Base-by-base conservation (phyloP, 371 early-diverging fungal genomes). In the Basidiobolus meristosporus region DNA sequence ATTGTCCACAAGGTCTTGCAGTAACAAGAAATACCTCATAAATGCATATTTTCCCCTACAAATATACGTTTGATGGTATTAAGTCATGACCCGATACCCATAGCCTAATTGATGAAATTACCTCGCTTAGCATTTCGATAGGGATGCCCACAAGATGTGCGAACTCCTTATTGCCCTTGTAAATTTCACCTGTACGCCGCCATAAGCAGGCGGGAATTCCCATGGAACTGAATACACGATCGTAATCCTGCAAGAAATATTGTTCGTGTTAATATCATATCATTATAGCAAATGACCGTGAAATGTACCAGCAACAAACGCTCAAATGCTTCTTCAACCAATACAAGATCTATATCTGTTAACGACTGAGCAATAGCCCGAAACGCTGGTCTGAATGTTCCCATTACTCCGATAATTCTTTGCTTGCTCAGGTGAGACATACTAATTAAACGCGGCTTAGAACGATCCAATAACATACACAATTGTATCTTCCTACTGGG, bases 111-210 rank as follows among this genome's bases (percentile, higher is more conserved):
- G 58, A 21, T 82, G 76, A 31, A 78, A 57, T n/a, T n/a, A n/a
- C n/a, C n/a, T n/a, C n/a, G n/a, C n/a, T n/a, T n/a, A n/a, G n/a
- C n/a, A n/a, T n/a, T n/a, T n/a, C n/a, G n/a, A n/a, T n/a, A 2
- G 84, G 77, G 12, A 84, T 70, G 37, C 79, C 79, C 7, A 90
- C 81, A 29, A 92, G 63, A 0, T 73, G 58, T 1, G 90, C 89
- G 67, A 92, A 92, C 56, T 87, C 87, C 42, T 80, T 75, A 61
- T 92, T 92, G 18, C 85, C 80, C 46, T 86, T 89, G 65, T 78
- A 89, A 22, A 92, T 90, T 57, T 92, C 91, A 15, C 93, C 93
- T 0, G 91, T 89, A 28, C 93, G 70, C 17, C 93, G 68, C 93
- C 91, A 90, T 19, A 90, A 56, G 47, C 89, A 87, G 12, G 88